phyloP scores from a whole-genome alignment of 306 rosid species.

The Dalbergia cochinchinensis region DNA sequence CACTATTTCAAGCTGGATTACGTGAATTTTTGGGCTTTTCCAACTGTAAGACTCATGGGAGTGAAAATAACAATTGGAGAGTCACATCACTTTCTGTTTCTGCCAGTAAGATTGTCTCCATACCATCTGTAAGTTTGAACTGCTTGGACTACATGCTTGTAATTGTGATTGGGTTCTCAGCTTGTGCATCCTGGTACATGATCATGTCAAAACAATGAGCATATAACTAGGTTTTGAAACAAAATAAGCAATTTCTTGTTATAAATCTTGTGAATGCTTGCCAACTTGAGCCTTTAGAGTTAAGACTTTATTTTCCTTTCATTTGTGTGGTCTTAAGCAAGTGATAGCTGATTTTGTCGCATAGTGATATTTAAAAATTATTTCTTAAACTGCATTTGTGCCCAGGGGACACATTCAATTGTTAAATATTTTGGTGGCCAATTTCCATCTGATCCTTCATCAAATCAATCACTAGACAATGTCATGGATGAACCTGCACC shows the following conservation, averaged over 20 bases:
- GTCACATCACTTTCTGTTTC: constrained; percentile 84
- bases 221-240: constrained; percentile 31
- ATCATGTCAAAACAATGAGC: constrained; percentile 26
- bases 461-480: constrained; percentile 54
- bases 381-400: constrained; percentile 44
- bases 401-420: constrained; percentile 86
- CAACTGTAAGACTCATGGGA: constrained; percentile 58
- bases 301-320: not conserved
- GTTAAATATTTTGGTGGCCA: constrained; percentile 76
- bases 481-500: constrained; percentile 59
- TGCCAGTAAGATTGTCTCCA: constrained; percentile 85
- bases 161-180: constrained; percentile 37
- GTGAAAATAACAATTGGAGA: constrained; percentile 70
- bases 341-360: constrained; percentile 29
- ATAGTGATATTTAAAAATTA: constrained; percentile 1
- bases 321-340: constrained; percentile 30
- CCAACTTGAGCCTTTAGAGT: constrained; percentile 19
- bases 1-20: constrained; percentile 83
- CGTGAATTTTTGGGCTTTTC: constrained; percentile 72
- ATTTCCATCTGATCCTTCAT: constrained; percentile 50
- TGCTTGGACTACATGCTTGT: constrained; percentile 32
- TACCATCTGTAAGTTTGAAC: constrained; percentile 83
- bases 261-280: constrained; percentile 30
- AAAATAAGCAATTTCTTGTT: constrained; percentile 29
- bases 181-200: constrained; percentile 35